A percentile compares a stretch with the other conserved stretches of the same genome.
phyloP scores from a whole-genome alignment of 192 early-diverging fungal genomes.

The Umbelopsis ramanniana region DNA sequence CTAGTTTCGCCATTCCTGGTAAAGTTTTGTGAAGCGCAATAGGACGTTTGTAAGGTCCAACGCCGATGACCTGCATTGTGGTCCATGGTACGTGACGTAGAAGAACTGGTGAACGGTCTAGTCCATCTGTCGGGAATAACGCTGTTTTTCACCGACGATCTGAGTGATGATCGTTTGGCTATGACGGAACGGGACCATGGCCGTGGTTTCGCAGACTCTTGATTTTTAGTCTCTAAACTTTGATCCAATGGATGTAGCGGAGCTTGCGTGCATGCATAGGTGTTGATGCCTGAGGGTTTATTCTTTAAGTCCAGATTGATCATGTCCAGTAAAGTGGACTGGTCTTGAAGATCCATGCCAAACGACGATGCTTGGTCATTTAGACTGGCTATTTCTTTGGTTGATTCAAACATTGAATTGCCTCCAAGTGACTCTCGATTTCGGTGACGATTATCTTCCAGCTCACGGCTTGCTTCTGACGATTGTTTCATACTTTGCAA shows the following conservation, averaged over 20 bases:
- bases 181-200: neutral
- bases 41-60: neutral
- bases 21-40: neutral
- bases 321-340: neutral
- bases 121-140: neutral
- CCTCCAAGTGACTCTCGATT: too few relatives aligned
- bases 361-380: neutral
- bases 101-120: neutral
- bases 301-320: neutral
- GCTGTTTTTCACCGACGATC: neutral
- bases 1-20: neutral
- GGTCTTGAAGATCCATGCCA: neutral
- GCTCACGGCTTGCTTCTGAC: neutral
- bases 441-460: too few relatives aligned
- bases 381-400: neutral
- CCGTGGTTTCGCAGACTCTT: neutral
- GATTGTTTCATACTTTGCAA: neutral
- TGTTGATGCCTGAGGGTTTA: too few relatives aligned
- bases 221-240: neutral
- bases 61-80: neutral
- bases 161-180: neutral
- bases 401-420: too few relatives aligned
- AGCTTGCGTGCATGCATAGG: too few relatives aligned
- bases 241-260: too few relatives aligned
- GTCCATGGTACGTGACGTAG: neutral